Evolutionary conservation across 257 asterid genomes (phyloP).

Genomic region (Solanum neorickii): DNA sequence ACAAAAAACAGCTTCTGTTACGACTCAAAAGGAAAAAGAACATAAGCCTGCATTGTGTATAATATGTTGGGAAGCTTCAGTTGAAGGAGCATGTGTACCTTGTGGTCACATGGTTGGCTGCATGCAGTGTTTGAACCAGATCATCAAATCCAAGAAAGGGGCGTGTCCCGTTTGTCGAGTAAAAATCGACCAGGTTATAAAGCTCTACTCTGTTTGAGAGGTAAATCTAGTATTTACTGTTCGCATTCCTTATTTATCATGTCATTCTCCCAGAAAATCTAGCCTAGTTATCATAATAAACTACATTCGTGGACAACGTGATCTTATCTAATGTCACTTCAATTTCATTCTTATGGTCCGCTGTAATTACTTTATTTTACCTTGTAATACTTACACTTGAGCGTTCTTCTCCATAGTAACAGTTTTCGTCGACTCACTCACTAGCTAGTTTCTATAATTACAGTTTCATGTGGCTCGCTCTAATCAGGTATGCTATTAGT

Average conservation of each 20-base stretch:
- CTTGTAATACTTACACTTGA: neutral
- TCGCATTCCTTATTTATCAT: neutral
- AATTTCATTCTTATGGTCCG: neutral
- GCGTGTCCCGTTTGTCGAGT: conserved; percentile 2
- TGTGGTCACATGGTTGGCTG: conserved; percentile 14
- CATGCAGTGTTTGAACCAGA: conserved; percentile 5
- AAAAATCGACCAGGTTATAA: conserved; percentile 4
- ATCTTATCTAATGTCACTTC: neutral
- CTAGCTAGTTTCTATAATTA: neutral
- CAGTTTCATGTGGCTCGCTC: neutral
- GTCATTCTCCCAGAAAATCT: neutral
- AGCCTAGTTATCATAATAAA: neutral
- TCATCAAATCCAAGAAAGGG: conserved; percentile 5
- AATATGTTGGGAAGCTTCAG: conserved; percentile 7
- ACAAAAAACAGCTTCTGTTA: neutral
- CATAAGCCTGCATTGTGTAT: neutral
- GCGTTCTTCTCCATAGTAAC: neutral
- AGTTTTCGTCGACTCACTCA: neutral
- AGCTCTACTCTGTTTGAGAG: conserved; percentile 4
- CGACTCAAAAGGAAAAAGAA: neutral
- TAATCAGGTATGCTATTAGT: neutral
- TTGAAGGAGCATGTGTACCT: conserved; percentile 13
- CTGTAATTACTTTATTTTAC: neutral
- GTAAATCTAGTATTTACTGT: neutral
- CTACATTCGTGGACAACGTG: neutral